A percentile compares a stretch with the other conserved stretches of the same genome.
phyloP scores from a whole-genome alignment of 192 early-diverging fungal genomes.

The Backusella tarrabulga region DNA sequence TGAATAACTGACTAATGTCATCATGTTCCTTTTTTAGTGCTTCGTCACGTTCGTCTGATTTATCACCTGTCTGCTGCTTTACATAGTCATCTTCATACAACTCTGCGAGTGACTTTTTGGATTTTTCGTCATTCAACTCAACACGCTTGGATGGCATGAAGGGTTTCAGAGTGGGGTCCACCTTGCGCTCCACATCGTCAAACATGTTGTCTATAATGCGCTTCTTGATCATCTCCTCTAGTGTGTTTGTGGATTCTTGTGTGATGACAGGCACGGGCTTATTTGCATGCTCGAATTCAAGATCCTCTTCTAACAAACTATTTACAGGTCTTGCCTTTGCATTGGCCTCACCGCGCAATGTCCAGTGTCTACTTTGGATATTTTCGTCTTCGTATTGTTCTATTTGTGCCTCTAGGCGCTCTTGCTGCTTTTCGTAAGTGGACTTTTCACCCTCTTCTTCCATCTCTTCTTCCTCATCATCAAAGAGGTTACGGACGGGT shows the following conservation, averaged over 20 bases:
- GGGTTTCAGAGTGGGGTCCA: constrained; percentile 67
- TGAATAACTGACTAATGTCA: constrained; percentile 78
- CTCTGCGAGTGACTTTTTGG: constrained; percentile 86
- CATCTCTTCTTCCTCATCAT: constrained; percentile 55
- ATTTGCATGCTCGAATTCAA: constrained; percentile 87
- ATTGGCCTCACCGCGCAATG: constrained; percentile 82
- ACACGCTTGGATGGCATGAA: constrained; percentile 72
- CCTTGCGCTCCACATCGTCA: constrained; percentile 93
- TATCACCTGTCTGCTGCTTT: constrained; percentile 51
- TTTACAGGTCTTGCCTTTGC: constrained; percentile 84
- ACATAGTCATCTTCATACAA: constrained; percentile 91
- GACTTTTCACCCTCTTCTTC: constrained; percentile 57
- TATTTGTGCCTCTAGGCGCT: constrained; percentile 69
- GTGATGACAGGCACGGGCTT: constrained; percentile 96
- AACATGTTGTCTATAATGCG: constrained; percentile 87
- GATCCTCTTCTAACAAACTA: constrained; percentile 89
- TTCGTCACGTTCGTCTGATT: constrained; percentile 74
- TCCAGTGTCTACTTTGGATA: constrained; percentile 84
- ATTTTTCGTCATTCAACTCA: constrained; percentile 84
- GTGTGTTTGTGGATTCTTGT: constrained; percentile 78
- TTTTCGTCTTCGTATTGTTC: constrained; percentile 84
- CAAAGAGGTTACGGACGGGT: constrained; percentile 57
- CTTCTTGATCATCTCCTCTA: constrained; percentile 93
- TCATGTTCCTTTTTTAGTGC: constrained; percentile 75
- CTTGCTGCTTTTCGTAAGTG: constrained; percentile 79